A percentile compares a stretch with the other conserved stretches of the same genome.
These are phyloP conservation scores for Viola pubescens DNA, from an alignment of 441 rosid genomes.

Conservation along the genomic window DNA sequence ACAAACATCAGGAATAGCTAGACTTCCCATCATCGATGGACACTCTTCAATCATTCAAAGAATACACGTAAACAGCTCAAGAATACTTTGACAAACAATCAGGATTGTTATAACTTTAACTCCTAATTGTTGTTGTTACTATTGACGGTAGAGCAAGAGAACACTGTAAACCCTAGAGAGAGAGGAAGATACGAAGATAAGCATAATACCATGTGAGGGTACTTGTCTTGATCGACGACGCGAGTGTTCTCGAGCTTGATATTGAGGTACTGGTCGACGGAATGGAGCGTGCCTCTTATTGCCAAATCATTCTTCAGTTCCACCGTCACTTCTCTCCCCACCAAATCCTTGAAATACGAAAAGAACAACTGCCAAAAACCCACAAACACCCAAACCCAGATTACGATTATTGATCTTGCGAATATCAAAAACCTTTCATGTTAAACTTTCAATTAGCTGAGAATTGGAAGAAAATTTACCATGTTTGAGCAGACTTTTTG, in stretches of 20 bases:
- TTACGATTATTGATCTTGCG: no score
- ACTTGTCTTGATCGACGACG: conserved; percentile 97
- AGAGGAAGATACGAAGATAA: neutral
- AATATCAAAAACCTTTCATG: no score
- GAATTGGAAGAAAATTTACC: no score
- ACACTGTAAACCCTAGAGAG: neutral
- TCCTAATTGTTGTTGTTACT: no score
- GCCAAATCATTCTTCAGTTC: conserved; percentile 97
- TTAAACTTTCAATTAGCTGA: no score
- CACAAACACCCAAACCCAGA: neutral
- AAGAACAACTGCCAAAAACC: conserved; percentile 69
- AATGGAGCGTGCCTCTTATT: conserved; percentile 92
- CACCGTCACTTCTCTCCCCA: conserved; percentile 97
- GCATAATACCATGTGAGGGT: conserved; percentile 84
- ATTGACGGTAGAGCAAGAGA: neutral
- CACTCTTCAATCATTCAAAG: no score
- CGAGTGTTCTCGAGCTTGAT: conserved; percentile 99
- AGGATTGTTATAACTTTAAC: no score
- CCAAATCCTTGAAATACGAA: conserved; percentile 97
- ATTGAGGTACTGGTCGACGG: conserved; percentile 97
- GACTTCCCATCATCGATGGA: no score
- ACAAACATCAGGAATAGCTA: no score
- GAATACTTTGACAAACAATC: no score
- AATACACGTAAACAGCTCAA: no score
- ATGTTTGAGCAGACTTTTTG: no score